These are phyloP conservation scores for Austroboletus festivus DNA, from an alignment of 768 basidiomycete species.

Conservation along the genomic window DNA sequence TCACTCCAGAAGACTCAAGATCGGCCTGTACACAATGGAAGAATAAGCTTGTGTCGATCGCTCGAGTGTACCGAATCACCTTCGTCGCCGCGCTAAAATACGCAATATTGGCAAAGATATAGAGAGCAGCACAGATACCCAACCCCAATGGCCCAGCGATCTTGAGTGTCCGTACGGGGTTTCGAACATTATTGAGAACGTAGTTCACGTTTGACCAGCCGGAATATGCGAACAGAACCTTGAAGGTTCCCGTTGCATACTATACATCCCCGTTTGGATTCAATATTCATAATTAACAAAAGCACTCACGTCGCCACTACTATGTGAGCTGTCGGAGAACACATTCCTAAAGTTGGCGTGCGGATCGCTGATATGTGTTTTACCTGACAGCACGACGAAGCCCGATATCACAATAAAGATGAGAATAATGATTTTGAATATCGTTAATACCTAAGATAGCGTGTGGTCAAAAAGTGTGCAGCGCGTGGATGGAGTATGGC, in stretches of 20 bases:
- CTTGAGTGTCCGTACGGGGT: conserved; percentile 59
- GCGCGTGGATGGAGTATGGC: not conserved
- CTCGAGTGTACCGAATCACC: no score
- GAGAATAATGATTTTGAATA: conserved; percentile 55
- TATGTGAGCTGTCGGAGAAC: conserved; percentile 54
- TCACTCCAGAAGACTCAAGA: conserved; percentile 47
- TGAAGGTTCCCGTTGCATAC: conserved; percentile 62
- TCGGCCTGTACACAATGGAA: conserved; percentile 31
- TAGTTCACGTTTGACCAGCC: conserved; percentile 61
- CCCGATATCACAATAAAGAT: conserved; percentile 56
- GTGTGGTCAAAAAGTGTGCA: conserved; percentile 9
- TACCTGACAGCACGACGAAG: conserved; percentile 58
- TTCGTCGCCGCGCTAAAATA: conserved; percentile 44
- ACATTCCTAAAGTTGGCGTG: conserved; percentile 54
- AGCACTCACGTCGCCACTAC: conserved; percentile 42
- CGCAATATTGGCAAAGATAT: conserved; percentile 55
- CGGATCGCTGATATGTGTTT: conserved; percentile 54
- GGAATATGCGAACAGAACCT: conserved; percentile 46
- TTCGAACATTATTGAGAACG: conserved; percentile 54
- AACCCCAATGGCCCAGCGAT: conserved; percentile 60
- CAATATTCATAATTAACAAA: not conserved
- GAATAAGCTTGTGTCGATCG: no score
- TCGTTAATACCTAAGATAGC: conserved; percentile 36
- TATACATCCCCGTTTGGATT: conserved; percentile 21
- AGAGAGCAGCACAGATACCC: conserved; percentile 49